Evolutionary conservation across 805 yeast genomes (phyloP), one percentile per base, ranked within the genome.

Genomic region (Zygosaccharomyces lentus): DNA sequence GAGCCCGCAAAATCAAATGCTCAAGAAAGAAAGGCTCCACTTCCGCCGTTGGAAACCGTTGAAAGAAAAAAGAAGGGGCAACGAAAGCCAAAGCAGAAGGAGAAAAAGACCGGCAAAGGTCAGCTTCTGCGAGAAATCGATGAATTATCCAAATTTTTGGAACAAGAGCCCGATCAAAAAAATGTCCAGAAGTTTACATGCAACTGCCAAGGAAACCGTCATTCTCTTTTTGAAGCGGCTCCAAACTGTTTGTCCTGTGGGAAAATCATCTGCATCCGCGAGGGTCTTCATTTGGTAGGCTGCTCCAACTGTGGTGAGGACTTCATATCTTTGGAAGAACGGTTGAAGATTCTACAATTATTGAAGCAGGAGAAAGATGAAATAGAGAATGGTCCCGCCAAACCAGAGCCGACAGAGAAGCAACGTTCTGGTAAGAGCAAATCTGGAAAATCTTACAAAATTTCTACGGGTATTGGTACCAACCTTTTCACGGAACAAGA

Each of bases 211-310:
- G 97, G 91, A 1, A 77, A 84, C 0, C 71, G 85, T 49, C 99
- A 93, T 60, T 96, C 96, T 2, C 67, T 93, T 25, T 84, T 88
- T 51, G 95, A 87, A 46, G 76, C 84, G 52, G 93, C 95, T 2
- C 98, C 99, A 1, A 93, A 93, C 62, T 93, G 99, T 58, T 67
- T 93, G 34, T 81, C 84, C 49, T 93, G 99, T 64, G 99, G 99
- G 9, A 87, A 89, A 64, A 87, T 93, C 34, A 87, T 93, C 2
- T 93, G 99, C 69, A 74, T 76, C 3, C 82, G 82, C 55, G 98
- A 93, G 60, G 98, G 98, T 0, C 46, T 65, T 9, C 58, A 64
- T 48, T 69, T 87, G 19, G 93, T 90, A 49, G 93, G 93, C 3
- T 93, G 99, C 59, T 76, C 93, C 2, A 84, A 68, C 51, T 93